These are phyloP conservation scores for Diaporthe longicolla DNA, from an alignment of 2,329 filamentous ascomycete species.

Conservation along the genomic window DNA sequence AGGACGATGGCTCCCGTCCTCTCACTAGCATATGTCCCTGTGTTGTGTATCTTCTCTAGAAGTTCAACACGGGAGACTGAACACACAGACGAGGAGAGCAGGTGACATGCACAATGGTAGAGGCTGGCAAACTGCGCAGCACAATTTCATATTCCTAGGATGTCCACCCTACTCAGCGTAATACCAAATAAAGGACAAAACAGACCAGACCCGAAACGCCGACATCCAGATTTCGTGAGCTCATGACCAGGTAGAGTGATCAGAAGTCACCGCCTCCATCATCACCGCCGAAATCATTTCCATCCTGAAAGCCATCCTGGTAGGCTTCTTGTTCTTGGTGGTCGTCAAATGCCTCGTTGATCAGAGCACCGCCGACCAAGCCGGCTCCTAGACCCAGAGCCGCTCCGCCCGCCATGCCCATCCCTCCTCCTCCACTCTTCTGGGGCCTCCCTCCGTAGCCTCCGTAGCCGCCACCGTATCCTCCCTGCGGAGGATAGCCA, in stretches of 20 bases:
- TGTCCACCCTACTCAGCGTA: conserved; percentile 26
- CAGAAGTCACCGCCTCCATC: conserved; percentile 57
- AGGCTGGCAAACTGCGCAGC: conserved; percentile 15
- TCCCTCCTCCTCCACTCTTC: conserved; percentile 54
- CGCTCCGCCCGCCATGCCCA: conserved; percentile 81
- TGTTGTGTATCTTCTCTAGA: neutral
- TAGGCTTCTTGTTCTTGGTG: conserved; percentile 60
- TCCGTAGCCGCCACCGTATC: conserved; percentile 53
- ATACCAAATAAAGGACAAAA: conserved; percentile 20
- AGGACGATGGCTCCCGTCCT: neutral
- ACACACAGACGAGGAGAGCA: neutral
- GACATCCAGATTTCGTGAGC: conserved; percentile 7
- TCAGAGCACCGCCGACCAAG: conserved; percentile 81
- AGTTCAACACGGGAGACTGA: neutral
- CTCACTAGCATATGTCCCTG: too few species aligned
- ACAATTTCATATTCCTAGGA: neutral
- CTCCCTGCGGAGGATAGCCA: conserved; percentile 47
- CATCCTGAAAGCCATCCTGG: conserved; percentile 49
- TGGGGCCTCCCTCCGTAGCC: conserved; percentile 50
- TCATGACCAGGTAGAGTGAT: conserved; percentile 36
- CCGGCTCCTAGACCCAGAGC: conserved; percentile 87
- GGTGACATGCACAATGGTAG: neutral
- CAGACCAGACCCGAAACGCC: conserved; percentile 23
- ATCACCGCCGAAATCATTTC: conserved; percentile 39
- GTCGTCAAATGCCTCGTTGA: conserved; percentile 77